Evolutionary conservation across 805 yeast species (phyloP).

Genomic region (Tetrapisispora pingtungensis): DNA sequence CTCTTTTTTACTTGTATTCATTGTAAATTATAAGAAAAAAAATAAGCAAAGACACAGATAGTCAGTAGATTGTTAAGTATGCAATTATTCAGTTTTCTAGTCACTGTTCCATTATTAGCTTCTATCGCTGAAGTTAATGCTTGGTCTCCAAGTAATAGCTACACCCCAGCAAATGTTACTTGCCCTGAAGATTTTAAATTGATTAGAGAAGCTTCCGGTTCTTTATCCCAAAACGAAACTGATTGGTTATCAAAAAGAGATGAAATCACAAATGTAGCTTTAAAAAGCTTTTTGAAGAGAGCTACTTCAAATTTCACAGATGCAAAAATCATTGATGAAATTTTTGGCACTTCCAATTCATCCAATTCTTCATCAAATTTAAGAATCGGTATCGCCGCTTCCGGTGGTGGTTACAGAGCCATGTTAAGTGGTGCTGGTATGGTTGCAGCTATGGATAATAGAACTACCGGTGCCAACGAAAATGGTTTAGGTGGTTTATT

Average conservation of each 20-base stretch:
- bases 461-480: constrained; percentile 47
- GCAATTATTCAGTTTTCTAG: constrained; percentile 3
- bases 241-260: constrained; percentile 45
- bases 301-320: constrained; percentile 17
- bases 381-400: constrained; percentile 50
- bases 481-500: constrained; percentile 65
- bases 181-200: constrained; percentile 38
- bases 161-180: constrained; percentile 49
- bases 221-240: constrained; percentile 37
- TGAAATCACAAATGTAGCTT: constrained; percentile 35
- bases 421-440: constrained; percentile 82
- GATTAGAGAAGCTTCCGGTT: constrained; percentile 39
- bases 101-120: neutral
- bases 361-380: constrained; percentile 9
- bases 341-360: constrained; percentile 9
- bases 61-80: no score
- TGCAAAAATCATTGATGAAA: constrained; percentile 5
- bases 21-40: no score
- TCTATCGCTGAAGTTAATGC: constrained; percentile 9
- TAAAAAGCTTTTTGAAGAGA: constrained; percentile 26
- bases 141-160: constrained; percentile 45
- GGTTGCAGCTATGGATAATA: constrained; percentile 65
- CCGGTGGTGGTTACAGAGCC: constrained; percentile 90
- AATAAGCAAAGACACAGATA: neutral
- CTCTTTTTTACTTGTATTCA: no score